Conservation (phyloP, 768 basidiomycete genomes). For the Leucosporidium scottii region DNA sequence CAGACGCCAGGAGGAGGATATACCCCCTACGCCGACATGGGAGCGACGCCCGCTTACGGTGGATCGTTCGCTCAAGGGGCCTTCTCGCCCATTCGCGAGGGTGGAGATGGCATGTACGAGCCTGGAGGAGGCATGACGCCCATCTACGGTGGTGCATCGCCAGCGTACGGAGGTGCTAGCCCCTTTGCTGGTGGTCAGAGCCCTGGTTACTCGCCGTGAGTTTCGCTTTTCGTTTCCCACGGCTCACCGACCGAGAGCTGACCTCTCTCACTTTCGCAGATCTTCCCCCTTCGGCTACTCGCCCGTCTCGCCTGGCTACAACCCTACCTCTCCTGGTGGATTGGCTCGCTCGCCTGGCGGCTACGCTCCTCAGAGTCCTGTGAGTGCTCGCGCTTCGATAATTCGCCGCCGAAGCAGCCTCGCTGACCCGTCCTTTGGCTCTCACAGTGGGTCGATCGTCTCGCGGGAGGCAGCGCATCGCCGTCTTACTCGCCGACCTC, state of each 20-base stretch:
- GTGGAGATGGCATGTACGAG: conserved; percentile 55
- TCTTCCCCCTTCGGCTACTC: conserved; percentile 44
- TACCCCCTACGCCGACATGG: conserved; percentile 84
- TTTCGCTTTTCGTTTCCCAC: conserved; percentile 14
- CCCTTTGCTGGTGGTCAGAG: conserved; percentile 21
- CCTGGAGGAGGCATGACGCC: conserved; percentile 22
- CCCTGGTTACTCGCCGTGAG: background rate
- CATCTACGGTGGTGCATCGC: background rate
- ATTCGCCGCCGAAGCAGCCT: conserved; percentile 45
- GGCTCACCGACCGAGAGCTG: conserved; percentile 19
- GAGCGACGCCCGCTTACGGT: conserved; percentile 65
- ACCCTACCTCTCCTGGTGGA: conserved; percentile 89
- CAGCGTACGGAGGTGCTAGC: conserved; percentile 20
- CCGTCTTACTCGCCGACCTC: conserved; percentile 45
- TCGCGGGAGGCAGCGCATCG: conserved; percentile 40
- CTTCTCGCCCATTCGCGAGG: conserved; percentile 86
- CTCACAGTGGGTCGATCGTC: conserved; percentile 49
- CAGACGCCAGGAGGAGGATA: conserved; percentile 58
- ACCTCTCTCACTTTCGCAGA: background rate
- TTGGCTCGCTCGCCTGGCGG: conserved; percentile 38
- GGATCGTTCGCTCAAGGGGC: conserved; percentile 57
- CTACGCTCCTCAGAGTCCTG: background rate
- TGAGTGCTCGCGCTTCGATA: conserved; percentile 50
- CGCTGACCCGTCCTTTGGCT: conserved; percentile 75
- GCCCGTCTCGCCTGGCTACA: conserved; percentile 77